phyloP scores from a whole-genome alignment of 2,329 filamentous ascomycete species.

The Hymenoscyphus salicellus region DNA sequence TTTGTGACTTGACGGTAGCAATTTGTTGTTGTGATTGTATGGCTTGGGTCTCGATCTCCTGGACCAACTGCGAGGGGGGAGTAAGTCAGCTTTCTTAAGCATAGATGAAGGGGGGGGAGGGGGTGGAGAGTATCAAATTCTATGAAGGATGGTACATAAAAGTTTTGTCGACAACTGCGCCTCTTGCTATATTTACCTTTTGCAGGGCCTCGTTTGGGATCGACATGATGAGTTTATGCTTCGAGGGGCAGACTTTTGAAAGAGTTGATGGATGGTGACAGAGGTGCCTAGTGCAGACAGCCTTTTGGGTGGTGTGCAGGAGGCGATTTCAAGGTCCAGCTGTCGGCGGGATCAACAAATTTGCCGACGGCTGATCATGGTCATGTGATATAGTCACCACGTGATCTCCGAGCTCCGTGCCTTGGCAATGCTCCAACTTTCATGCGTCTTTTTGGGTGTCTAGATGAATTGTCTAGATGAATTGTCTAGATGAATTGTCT shows the following conservation, averaged over 20 bases:
- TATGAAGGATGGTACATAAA: neutral
- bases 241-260: slow-evolving; percentile 3
- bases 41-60: slow-evolving; percentile 91
- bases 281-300: neutral
- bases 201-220: slow-evolving; percentile 92
- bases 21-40: slow-evolving; percentile 89
- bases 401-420: neutral
- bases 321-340: neutral
- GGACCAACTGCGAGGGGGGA: slow-evolving; percentile 64
- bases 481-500: too few relatives aligned
- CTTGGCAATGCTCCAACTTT: too few relatives aligned
- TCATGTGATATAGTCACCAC: neutral
- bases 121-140: neutral
- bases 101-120: slow-evolving; percentile 13
- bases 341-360: neutral
- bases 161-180: neutral
- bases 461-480: too few relatives aligned
- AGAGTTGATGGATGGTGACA: neutral
- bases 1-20: slow-evolving; percentile 77
- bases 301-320: neutral
- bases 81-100: slow-evolving; percentile 5
- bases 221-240: slow-evolving; percentile 61
- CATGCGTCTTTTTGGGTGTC: too few relatives aligned
- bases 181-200: slow-evolving; percentile 59
- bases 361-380: neutral